phyloP scores from a whole-genome alignment of 768 basidiomycete species.

The Leccinum aurantiacum region DNA sequence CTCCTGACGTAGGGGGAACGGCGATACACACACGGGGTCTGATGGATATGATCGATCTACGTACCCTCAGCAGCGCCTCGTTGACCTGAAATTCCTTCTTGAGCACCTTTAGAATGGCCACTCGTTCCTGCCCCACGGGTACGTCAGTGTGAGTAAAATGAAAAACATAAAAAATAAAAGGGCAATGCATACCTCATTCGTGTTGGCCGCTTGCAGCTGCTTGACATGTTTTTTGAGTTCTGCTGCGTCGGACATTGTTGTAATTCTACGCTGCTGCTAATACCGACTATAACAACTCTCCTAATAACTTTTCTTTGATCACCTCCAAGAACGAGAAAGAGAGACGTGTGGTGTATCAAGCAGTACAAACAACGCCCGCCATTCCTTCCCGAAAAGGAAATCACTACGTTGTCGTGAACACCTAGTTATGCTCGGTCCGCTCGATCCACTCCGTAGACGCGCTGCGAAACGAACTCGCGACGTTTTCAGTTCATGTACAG shows the following conservation, averaged over 20 bases:
- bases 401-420: not conserved
- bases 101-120: conserved; percentile 57
- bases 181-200: conserved; percentile 50
- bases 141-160: not conserved
- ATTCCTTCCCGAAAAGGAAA: conserved; percentile 10
- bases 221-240: conserved; percentile 83
- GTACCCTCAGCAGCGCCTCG: conserved; percentile 71
- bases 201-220: conserved; percentile 65
- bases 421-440: conserved; percentile 25
- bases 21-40: not conserved
- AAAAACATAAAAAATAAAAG: not conserved
- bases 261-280: conserved; percentile 22
- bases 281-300: conserved; percentile 12
- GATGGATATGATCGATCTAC: conserved; percentile 21
- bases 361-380: too few species aligned
- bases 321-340: not conserved
- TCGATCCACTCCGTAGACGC: conserved; percentile 61
- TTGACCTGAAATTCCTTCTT: conserved; percentile 70
- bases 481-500: conserved; percentile 65
- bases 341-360: too few species aligned
- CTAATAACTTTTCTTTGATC: not conserved
- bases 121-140: conserved; percentile 46
- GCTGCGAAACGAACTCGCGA: conserved; percentile 73
- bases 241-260: conserved; percentile 37
- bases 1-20: conserved; percentile 50